Evolutionary conservation across 2,329 filamentous ascomycete genomes (phyloP).

Genomic region (Fusarium setosum): DNA sequence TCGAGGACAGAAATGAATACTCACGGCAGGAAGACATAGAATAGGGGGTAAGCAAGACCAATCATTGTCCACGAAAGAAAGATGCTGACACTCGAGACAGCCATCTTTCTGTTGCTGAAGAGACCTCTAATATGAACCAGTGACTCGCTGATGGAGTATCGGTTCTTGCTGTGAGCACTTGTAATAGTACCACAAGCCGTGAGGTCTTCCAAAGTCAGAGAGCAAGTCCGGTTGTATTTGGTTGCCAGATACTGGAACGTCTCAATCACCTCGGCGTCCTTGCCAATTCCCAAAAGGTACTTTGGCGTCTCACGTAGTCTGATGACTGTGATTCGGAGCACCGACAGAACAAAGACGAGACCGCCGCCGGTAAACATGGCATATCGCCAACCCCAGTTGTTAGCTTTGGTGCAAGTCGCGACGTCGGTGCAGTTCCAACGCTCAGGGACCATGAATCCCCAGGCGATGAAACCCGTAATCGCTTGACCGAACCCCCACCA

Average conservation of each 20-base stretch:
- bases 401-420: slow-evolving; percentile 57
- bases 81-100: slow-evolving; percentile 45
- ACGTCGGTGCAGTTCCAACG: slow-evolving; percentile 54
- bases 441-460: slow-evolving; percentile 60
- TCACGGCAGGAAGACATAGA: slow-evolving; percentile 66
- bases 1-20: slow-evolving; percentile 37
- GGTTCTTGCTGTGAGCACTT: slow-evolving; percentile 22
- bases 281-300: slow-evolving; percentile 58
- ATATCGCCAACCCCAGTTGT: slow-evolving; percentile 64
- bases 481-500: slow-evolving; percentile 67
- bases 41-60: too few species aligned
- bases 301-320: slow-evolving; percentile 61
- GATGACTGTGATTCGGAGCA: slow-evolving; percentile 59
- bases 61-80: slow-evolving; percentile 71
- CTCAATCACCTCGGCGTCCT: slow-evolving; percentile 60
- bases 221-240: slow-evolving; percentile 49
- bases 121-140: slow-evolving; percentile 65
- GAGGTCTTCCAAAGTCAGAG: slow-evolving; percentile 58
- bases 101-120: not conserved
- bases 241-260: slow-evolving; percentile 64
- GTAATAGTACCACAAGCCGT: slow-evolving; percentile 54
- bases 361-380: slow-evolving; percentile 58
- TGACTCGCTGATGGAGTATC: slow-evolving; percentile 47
- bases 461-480: slow-evolving; percentile 56
- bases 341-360: slow-evolving; percentile 56